A percentile compares a stretch with the other conserved stretches of the same genome.
phyloP scores from a whole-genome alignment of 1,139 yeast species.

The Candida gigantensis region DNA sequence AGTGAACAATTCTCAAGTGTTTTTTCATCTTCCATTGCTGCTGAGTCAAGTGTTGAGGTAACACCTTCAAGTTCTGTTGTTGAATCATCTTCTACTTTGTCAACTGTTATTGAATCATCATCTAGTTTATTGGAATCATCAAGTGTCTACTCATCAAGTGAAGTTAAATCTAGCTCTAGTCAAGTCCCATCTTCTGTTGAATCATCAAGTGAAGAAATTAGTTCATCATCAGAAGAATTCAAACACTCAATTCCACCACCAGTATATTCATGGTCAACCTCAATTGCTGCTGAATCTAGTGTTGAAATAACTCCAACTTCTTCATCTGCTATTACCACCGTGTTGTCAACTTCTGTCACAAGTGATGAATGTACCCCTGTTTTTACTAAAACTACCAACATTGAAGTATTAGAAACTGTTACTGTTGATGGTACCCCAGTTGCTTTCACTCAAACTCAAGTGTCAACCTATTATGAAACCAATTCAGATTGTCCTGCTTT shows the following conservation, averaged over 20 bases:
- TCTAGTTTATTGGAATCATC: not conserved
- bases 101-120: not conserved
- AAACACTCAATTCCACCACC: not conserved
- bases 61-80: not conserved
- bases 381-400: not conserved
- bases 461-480: constrained; percentile 1
- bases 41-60: not conserved
- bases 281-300: constrained; percentile 3
- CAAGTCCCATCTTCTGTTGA: not conserved
- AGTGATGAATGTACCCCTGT: not conserved
- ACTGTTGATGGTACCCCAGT: constrained; percentile 1
- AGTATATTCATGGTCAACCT: not conserved
- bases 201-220: too few relatives aligned
- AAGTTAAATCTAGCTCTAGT: not conserved
- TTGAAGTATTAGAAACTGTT: constrained; percentile 1
- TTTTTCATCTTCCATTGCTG: not conserved
- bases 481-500: constrained; percentile 3
- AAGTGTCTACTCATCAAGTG: not conserved
- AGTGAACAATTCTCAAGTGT: not conserved
- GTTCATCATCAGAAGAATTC: not conserved
- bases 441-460: constrained; percentile 1
- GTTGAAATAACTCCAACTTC: not conserved
- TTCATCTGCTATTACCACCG: constrained; percentile 3
- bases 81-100: not conserved
- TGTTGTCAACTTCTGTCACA: constrained; percentile 5